Conservation (phyloP, 2,329 filamentous ascomycete genomes). For the Volutella citrinella region DNA sequence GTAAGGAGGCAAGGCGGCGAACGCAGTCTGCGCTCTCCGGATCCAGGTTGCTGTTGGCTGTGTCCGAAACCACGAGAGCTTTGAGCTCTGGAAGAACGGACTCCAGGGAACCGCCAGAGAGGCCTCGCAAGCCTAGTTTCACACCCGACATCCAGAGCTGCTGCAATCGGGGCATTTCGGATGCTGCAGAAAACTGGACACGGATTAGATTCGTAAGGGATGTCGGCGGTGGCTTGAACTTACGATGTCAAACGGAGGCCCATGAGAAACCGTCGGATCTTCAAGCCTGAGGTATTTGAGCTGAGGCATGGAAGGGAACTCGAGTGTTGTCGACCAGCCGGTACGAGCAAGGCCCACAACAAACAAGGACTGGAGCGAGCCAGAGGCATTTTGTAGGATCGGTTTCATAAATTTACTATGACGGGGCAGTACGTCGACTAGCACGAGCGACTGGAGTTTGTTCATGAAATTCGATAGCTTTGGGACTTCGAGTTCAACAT, state of each 20-base stretch:
- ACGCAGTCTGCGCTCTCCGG: constrained; percentile 20
- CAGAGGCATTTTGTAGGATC: constrained; percentile 18
- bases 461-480: constrained; percentile 10
- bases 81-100: constrained; percentile 29
- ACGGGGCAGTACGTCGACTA: constrained; percentile 23
- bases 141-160: constrained; percentile 31
- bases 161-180: constrained; percentile 27
- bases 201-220: constrained; percentile 9
- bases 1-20: constrained; percentile 25
- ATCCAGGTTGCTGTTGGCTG: constrained; percentile 18
- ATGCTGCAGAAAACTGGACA: constrained; percentile 23
- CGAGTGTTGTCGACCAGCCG: constrained; percentile 4
- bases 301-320: constrained; percentile 23
- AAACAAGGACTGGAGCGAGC: constrained; percentile 21
- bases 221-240: too few relatives aligned
- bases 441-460: constrained; percentile 17
- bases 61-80: constrained; percentile 25
- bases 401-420: constrained; percentile 15
- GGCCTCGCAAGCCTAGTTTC: constrained; percentile 14
- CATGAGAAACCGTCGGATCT: constrained; percentile 16
- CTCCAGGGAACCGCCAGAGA: constrained; percentile 13
- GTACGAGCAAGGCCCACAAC: constrained; percentile 20
- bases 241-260: constrained; percentile 18
- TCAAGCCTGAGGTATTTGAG: constrained; percentile 29
- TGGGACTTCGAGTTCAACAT: constrained; percentile 22